Evolutionary conservation across 495 filamentous ascomycete genomes (phyloP), one percentile per base, ranked within the genome.

Genomic region (Thozetella sp.): DNA sequence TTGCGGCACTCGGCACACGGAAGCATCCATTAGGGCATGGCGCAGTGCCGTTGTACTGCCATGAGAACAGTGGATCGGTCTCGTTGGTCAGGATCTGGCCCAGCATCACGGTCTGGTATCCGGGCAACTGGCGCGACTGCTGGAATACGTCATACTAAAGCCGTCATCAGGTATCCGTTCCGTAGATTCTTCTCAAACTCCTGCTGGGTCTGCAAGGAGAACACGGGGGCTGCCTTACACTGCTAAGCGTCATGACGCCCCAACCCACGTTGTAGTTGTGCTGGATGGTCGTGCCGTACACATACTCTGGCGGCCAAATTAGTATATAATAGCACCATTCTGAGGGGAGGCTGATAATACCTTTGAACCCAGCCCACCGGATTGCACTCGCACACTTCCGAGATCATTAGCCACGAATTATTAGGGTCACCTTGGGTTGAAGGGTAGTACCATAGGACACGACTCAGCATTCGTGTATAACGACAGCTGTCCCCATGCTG

Each of bases 21-120:
- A 48, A 11, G 43, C 43, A 48, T 13, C n/a, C 43, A n/a, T 48
- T 48, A n/a, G 43, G 43, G n/a, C 43, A 48, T n/a, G 43, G 43
- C n/a, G 43, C 43, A 48, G 11, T 48, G 43, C 10, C n/a, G 20
- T 48, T 48, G n/a, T 48, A 48, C n/a, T 48, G 43, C 43, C 43
- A 48, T 48, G 43, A 48, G n/a, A 48, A 48, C 43, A 48, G n/a
- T 4, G 43, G 43, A n/a, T 48, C 43, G 11, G 43, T 48, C n/a
- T 48, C 43, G n/a, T 48, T 48, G 43, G 43, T 48, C 43, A 48
- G 43, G 20, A 48, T 48, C 43, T 48, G 43, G 43, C 43, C 43
- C 10, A 48, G 43, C 43, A 48, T 48, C 9, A 19, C 6, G 43
- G 43, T 48, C n/a, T 48, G 43, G n/a, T 10, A 48, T 11, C 43